Conservation (phyloP, 345 rosid species). For the Eucalyptus cloeziana region DNA sequence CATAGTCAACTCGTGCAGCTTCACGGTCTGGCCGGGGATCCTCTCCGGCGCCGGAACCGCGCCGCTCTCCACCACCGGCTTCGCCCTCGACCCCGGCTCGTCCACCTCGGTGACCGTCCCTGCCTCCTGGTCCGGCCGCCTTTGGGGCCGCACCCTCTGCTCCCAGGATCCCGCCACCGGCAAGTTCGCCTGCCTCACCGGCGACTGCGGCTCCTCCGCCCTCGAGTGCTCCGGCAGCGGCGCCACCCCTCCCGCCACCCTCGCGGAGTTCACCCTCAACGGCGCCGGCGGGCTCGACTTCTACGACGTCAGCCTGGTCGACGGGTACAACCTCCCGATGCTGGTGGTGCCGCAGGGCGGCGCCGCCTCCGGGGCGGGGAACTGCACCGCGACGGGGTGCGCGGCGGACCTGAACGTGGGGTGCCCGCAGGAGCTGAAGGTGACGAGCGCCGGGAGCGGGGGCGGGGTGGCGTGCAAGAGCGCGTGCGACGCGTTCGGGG, state of each 20-base stretch:
- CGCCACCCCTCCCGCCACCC: constrained; percentile 44
- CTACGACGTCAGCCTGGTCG: constrained; percentile 65
- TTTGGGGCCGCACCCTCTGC: constrained; percentile 66
- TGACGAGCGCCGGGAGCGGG: neutral
- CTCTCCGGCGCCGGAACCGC: constrained; percentile 50
- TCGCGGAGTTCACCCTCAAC: constrained; percentile 48
- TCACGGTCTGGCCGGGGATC: constrained; percentile 62
- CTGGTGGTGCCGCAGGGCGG: constrained; percentile 36
- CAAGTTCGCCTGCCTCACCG: constrained; percentile 47
- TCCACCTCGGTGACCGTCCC: constrained; percentile 24
- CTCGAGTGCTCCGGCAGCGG: constrained; percentile 40
- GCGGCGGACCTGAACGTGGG: constrained; percentile 32
- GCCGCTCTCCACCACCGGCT: constrained; percentile 44
- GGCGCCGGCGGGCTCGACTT: constrained; percentile 40
- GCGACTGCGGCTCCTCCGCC: constrained; percentile 41
- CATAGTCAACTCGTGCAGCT: constrained; percentile 37
- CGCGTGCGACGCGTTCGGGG: constrained; percentile 46
- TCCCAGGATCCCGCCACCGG: constrained; percentile 37
- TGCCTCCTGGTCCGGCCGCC: constrained; percentile 52
- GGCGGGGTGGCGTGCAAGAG: constrained; percentile 49
- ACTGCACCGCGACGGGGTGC: constrained; percentile 43
- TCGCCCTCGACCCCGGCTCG: constrained; percentile 28
- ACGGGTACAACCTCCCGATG: constrained; percentile 65
- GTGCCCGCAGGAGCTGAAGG: constrained; percentile 46
- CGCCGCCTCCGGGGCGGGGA: neutral